Evolutionary conservation across 1,284 basidiomycete genomes (phyloP).

Genomic region (Taiwanofungus camphoratus): DNA sequence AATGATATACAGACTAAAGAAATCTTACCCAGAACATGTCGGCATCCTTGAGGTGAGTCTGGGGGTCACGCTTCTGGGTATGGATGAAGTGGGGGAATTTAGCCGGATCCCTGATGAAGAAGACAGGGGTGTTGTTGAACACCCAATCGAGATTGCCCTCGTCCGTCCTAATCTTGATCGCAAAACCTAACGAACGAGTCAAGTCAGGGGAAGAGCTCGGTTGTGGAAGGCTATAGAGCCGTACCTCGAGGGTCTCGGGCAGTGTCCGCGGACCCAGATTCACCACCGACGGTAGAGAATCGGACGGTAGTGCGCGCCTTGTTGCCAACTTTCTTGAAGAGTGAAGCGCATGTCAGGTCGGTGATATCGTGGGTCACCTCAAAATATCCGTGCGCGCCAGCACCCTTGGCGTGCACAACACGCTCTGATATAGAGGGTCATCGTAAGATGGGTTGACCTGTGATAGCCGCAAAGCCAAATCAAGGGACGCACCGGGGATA

Average conservation of each 20-base stretch:
- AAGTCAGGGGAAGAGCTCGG: background rate
- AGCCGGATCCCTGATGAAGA: constrained; percentile 81
- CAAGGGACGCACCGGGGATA: constrained; percentile 57
- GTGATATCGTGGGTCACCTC: constrained; percentile 80
- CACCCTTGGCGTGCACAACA: constrained; percentile 76
- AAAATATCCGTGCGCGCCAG: constrained; percentile 91
- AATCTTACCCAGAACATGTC: constrained; percentile 71
- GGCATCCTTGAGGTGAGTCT: constrained; percentile 81
- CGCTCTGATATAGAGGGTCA: constrained; percentile 29
- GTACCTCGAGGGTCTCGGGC: constrained; percentile 83
- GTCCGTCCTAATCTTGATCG: constrained; percentile 85
- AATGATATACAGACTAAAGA: no score
- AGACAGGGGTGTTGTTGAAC: constrained; percentile 88
- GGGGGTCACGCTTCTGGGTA: constrained; percentile 90
- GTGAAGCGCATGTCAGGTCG: constrained; percentile 70
- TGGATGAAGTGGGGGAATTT: constrained; percentile 94
- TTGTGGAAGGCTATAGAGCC: background rate
- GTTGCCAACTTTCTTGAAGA: constrained; percentile 70
- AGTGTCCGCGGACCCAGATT: constrained; percentile 84
- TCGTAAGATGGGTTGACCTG: constrained; percentile 1
- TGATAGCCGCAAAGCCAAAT: no score
- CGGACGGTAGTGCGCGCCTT: constrained; percentile 70
- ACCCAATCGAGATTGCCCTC: constrained; percentile 92
- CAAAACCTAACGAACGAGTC: constrained; percentile 46
- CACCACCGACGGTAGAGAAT: constrained; percentile 88